Evolutionary conservation across 129 eudicot genomes (phyloP).

Genomic region (Artemisia annua): DNA sequence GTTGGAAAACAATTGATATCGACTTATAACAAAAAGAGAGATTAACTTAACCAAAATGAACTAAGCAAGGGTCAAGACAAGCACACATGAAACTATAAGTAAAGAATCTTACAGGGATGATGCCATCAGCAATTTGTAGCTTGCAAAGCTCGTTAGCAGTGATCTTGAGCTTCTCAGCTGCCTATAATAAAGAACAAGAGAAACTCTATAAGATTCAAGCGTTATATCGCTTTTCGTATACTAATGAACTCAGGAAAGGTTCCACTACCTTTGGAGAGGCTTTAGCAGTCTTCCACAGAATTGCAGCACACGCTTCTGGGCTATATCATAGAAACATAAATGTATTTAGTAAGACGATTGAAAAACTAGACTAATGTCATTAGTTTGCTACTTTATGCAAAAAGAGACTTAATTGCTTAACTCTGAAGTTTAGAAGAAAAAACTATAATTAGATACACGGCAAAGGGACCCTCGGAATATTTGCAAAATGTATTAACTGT

Average conservation of each 20-base stretch:
- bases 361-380: no score
- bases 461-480: neutral
- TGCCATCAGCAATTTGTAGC: slow-evolving; percentile 73
- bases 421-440: no score
- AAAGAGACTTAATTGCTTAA: no score
- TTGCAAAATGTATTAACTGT: neutral
- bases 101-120: slow-evolving; percentile 54
- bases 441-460: neutral
- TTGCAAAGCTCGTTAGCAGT: slow-evolving; percentile 72
- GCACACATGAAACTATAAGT: no score
- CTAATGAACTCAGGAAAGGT: neutral
- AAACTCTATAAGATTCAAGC: slow-evolving; percentile 11
- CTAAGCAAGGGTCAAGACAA: no score
- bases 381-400: no score
- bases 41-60: no score
- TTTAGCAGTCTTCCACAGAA: slow-evolving; percentile 83
- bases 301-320: slow-evolving; percentile 96
- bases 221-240: neutral
- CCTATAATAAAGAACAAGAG: slow-evolving; percentile 49
- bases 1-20: no score
- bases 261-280: slow-evolving; percentile 73
- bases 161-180: slow-evolving; percentile 86
- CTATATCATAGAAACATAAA: slow-evolving; percentile 37
- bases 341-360: neutral
- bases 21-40: no score